A percentile compares a stretch with the other conserved stretches of the same genome.
Conservation (phyloP, 257 asterid genomes). For the Primulina eburnea region DNA sequence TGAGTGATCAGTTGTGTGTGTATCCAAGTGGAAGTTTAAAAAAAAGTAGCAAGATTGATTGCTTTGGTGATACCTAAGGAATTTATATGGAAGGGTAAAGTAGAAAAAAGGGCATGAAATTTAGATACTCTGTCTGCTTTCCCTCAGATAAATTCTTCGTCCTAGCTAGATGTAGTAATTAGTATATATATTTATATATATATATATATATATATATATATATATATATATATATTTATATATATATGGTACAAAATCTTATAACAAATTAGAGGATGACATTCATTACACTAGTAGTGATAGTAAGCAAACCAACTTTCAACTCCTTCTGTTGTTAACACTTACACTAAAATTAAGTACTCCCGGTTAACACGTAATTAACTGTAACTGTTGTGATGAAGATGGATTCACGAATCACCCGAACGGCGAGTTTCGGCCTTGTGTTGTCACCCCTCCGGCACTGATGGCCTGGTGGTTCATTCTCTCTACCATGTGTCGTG, state of each 20-base stretch:
- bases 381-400: neutral
- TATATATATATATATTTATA: too few species aligned
- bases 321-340: neutral
- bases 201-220: too few species aligned
- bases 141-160: neutral
- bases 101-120: neutral
- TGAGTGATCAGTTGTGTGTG: neutral
- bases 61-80: neutral
- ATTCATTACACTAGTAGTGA: neutral
- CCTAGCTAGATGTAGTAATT: neutral
- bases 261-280: neutral
- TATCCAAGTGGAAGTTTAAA: neutral
- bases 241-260: neutral
- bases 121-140: neutral
- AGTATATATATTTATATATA: too few species aligned
- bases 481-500: constrained; percentile 41
- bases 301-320: neutral
- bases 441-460: constrained; percentile 37
- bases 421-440: constrained; percentile 53
- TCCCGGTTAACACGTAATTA: too few species aligned
- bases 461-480: constrained; percentile 29
- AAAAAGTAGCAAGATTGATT: neutral
- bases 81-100: neutral
- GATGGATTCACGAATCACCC: constrained; percentile 33
- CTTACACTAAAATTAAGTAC: neutral